These are phyloP conservation scores for Omphalea diandra DNA, from an alignment of 441 rosid genomes.

Conservation along the genomic window DNA sequence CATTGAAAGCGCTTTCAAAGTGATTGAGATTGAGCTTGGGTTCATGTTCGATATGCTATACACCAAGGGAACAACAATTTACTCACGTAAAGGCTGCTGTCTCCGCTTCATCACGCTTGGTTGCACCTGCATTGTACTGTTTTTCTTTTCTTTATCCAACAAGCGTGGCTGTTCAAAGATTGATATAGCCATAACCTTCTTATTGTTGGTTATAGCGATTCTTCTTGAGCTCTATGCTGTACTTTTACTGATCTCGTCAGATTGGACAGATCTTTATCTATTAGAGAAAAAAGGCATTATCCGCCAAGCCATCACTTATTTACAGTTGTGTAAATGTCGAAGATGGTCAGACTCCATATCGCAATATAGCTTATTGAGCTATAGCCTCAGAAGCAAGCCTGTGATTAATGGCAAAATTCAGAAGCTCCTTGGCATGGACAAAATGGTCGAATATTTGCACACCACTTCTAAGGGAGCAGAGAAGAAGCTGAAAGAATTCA, in stretches of 20 bases:
- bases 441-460: not conserved
- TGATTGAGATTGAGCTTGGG: conserved; percentile 31
- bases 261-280: conserved; percentile 17
- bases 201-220: conserved; percentile 19
- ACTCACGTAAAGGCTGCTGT: conserved; percentile 14
- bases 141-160: conserved; percentile 7
- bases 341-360: conserved; percentile 28
- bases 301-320: not conserved
- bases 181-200: conserved; percentile 7
- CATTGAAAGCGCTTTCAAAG: conserved; percentile 6
- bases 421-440: not conserved
- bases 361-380: conserved; percentile 23
- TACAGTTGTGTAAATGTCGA: not conserved
- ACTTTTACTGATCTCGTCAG: conserved; percentile 17
- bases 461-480: not conserved
- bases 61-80: conserved; percentile 26
- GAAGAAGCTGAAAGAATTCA: not conserved
- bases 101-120: conserved; percentile 25
- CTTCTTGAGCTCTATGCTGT: conserved; percentile 23
- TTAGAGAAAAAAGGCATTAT: not conserved
- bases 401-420: not conserved
- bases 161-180: not conserved
- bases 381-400: not conserved
- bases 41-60: conserved; percentile 28
- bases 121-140: conserved; percentile 18